Evolutionary conservation across 1,139 yeast genomes (phyloP).

Genomic region (Sugiyamaella japonica): DNA sequence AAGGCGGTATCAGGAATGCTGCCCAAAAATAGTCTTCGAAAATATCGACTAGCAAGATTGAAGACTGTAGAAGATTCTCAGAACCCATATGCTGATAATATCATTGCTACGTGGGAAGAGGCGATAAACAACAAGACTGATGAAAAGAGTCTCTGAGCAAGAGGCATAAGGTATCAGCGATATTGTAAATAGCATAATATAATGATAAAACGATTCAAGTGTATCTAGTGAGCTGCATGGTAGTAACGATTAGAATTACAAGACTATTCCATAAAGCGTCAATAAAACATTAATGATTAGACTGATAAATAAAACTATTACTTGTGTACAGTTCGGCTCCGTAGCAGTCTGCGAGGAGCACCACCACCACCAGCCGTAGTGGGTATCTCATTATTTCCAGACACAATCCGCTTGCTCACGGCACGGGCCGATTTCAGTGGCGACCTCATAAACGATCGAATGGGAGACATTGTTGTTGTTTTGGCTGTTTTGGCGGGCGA

Average conservation of each 20-base stretch:
- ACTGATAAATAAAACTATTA: neutral
- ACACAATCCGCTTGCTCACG: conserved; percentile 5
- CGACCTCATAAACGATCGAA: conserved; percentile 11
- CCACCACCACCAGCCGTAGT: too few relatives aligned
- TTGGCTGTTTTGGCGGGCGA: too few relatives aligned
- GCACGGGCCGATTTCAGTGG: conserved; percentile 11
- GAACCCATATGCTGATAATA: conserved; percentile 80
- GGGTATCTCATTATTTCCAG: neutral
- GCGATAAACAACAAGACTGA: neutral
- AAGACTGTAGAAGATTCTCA: conserved; percentile 86
- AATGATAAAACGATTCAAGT: neutral
- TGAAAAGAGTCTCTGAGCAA: neutral
- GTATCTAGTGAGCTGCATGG: neutral
- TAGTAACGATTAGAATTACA: neutral
- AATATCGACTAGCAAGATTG: conserved; percentile 75
- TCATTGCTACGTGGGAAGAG: conserved; percentile 86
- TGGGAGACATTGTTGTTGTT: conserved; percentile 1
- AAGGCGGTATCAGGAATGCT: conserved; percentile 95
- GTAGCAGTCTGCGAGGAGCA: conserved; percentile 14
- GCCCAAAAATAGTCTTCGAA: conserved; percentile 85
- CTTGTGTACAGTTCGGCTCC: conserved; percentile 13
- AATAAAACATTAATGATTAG: too few relatives aligned
- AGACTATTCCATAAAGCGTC: too few relatives aligned
- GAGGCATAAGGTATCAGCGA: neutral
- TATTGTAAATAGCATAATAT: conserved; percentile 12